phyloP scores from a whole-genome alignment of 1,284 basidiomycete species.

The Prillingera fragicola region DNA sequence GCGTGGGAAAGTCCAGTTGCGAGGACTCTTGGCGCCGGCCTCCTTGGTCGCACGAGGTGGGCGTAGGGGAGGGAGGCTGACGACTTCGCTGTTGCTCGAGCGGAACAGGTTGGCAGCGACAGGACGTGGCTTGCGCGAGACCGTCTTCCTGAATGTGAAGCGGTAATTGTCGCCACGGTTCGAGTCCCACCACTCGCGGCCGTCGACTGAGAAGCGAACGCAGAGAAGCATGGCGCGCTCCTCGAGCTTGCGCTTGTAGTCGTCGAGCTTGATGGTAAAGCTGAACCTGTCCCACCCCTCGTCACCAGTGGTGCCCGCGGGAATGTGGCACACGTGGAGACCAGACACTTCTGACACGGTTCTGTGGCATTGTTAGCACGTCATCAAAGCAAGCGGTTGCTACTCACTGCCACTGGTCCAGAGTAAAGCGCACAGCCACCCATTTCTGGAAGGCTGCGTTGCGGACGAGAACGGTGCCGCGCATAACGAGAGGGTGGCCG shows the following conservation, averaged over 20 bases:
- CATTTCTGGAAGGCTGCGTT: conserved; percentile 55
- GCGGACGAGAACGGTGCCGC: conserved; percentile 51
- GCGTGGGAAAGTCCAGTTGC: conserved; percentile 37
- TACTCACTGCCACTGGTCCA: conserved; percentile 54
- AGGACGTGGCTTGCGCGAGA: conserved; percentile 19
- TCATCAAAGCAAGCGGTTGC: background rate
- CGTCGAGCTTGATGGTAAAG: conserved; percentile 63
- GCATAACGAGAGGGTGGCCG: conserved; percentile 33
- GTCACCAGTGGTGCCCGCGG: conserved; percentile 41
- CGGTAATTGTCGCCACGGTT: conserved; percentile 50
- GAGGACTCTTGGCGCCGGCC: conserved; percentile 14
- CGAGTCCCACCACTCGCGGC: conserved; percentile 52
- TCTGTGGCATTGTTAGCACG: background rate
- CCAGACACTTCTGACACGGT: conserved; percentile 53
- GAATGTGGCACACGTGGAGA: conserved; percentile 47
- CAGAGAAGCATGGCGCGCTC: conserved; percentile 63
- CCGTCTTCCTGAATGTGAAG: conserved; percentile 48
- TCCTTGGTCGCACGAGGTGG: background rate
- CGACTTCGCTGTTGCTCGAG: background rate
- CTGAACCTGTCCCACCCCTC: conserved; percentile 51
- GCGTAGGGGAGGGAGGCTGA: background rate
- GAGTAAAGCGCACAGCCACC: conserved; percentile 53
- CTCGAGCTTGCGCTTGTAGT: conserved; percentile 63
- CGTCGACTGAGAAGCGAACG: conserved; percentile 54
- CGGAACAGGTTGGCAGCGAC: background rate